Conservation (phyloP, 441 rosid species). For the Adansonia grandidieri region DNA sequence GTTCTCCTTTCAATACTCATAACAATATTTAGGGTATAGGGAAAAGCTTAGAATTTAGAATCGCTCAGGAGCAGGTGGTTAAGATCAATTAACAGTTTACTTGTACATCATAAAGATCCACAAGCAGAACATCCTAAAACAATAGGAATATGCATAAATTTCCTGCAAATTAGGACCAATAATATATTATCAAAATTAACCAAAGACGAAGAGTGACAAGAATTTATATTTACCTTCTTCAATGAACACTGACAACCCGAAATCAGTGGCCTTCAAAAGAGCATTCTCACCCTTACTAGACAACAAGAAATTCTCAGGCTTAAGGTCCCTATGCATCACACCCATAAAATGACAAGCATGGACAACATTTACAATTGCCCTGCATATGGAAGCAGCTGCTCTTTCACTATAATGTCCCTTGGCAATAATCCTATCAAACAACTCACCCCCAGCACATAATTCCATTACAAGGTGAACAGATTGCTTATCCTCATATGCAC, state of each 20-base stretch:
- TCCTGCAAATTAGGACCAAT: neutral
- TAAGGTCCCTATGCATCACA: slow-evolving; percentile 34
- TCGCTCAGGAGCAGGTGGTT: neutral
- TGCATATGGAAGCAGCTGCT: slow-evolving; percentile 39
- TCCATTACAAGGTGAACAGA: slow-evolving; percentile 45
- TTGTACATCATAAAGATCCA: slow-evolving; percentile 1
- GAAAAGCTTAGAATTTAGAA: neutral
- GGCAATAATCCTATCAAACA: slow-evolving; percentile 43
- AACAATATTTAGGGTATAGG: neutral
- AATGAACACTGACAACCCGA: slow-evolving; percentile 58
- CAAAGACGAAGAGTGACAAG: neutral
- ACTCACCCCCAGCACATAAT: slow-evolving; percentile 45
- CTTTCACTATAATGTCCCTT: slow-evolving; percentile 41
- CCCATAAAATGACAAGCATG: slow-evolving; percentile 41
- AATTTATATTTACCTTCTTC: slow-evolving; percentile 53
- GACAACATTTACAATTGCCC: slow-evolving; percentile 33
- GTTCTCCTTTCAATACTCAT: neutral
- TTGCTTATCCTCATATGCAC: slow-evolving; percentile 40
- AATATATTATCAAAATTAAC: slow-evolving; percentile 1
- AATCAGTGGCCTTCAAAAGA: slow-evolving; percentile 57
- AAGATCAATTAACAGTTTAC: neutral
- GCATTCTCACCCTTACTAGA: slow-evolving; percentile 42
- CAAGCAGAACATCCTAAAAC: neutral
- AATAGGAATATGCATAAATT: neutral
- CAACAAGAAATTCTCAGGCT: slow-evolving; percentile 46